Percentiles rank a stretch among this genome's conserved stretches.
phyloP scores from a whole-genome alignment of 805 yeast genomes.

The Cyberlindnera petersonii region DNA sequence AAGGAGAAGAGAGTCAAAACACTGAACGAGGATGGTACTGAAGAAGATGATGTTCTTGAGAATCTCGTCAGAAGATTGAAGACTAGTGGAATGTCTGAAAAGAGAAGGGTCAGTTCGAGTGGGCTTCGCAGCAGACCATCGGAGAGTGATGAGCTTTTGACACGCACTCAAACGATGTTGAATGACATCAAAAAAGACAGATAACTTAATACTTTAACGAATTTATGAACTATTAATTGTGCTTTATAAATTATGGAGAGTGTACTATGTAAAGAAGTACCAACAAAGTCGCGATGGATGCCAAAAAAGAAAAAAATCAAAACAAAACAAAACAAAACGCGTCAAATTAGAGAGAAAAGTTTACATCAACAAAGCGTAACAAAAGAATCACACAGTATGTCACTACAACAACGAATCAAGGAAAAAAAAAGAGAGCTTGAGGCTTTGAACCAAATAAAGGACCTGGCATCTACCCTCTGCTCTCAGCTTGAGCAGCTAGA shows the following conservation, averaged over 20 bases:
- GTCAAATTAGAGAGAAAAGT: conserved; percentile 2
- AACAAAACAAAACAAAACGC: conserved; percentile 8
- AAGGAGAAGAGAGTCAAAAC: conserved; percentile 12
- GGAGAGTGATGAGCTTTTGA: conserved; percentile 17
- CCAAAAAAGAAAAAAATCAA: not conserved
- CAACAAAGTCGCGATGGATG: no score
- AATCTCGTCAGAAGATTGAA: conserved; percentile 77
- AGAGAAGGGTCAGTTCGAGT: conserved; percentile 24
- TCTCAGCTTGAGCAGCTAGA: conserved; percentile 45
- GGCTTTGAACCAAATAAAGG: conserved; percentile 43
- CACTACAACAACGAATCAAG: conserved; percentile 29
- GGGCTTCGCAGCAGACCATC: conserved; percentile 10
- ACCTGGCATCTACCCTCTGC: conserved; percentile 43
- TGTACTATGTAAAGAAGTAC: not conserved
- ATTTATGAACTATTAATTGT: not conserved
- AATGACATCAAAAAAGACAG: conserved; percentile 21
- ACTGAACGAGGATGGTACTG: conserved; percentile 18
- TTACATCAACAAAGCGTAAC: conserved; percentile 3
- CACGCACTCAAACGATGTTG: conserved; percentile 27
- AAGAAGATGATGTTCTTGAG: conserved; percentile 59
- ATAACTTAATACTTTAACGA: not conserved
- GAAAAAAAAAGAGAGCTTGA: conserved; percentile 52
- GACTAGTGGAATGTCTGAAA: conserved; percentile 59
- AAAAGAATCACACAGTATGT: conserved; percentile 15
- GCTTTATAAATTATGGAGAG: not conserved